These are phyloP conservation scores for Crataegus laevigata DNA, from an alignment of 306 rosid genomes.

Conservation along the genomic window DNA sequence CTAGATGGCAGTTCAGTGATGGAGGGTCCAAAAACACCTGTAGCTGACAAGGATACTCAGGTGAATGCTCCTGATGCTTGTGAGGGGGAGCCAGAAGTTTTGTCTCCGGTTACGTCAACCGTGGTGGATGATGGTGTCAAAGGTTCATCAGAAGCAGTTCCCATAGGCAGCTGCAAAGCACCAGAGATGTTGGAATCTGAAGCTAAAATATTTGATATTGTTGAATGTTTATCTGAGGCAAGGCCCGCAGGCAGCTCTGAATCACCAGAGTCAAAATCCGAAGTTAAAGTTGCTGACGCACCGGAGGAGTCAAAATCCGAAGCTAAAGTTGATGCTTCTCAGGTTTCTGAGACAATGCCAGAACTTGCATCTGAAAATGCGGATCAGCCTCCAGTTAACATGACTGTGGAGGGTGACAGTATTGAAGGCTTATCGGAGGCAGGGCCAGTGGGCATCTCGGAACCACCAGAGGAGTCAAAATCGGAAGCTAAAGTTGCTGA, in stretches of 20 bases:
- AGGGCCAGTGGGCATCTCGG: not conserved
- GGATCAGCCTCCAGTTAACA: conserved; percentile 12
- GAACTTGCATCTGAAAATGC: not conserved
- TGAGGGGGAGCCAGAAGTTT: not conserved
- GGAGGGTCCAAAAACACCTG: conserved; percentile 18
- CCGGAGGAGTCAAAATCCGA: conserved; percentile 6
- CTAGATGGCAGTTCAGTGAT: conserved; percentile 1
- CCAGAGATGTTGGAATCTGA: conserved; percentile 11
- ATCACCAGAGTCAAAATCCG: conserved; percentile 7
- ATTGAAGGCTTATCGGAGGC: not conserved
- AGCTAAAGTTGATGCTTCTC: conserved; percentile 15
- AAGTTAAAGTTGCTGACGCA: conserved; percentile 11
- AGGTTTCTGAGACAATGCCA: conserved; percentile 1
- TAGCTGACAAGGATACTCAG: conserved; percentile 12
- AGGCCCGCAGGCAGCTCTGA: not conserved
- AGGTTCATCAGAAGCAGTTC: not conserved
- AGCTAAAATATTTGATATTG: not conserved
- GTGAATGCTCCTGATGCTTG: not conserved
- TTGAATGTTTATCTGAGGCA: not conserved
- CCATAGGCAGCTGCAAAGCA: not conserved
- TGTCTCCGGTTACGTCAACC: not conserved
- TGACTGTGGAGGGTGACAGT: not conserved
- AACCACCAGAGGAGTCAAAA: conserved; percentile 3
- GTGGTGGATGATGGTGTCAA: not conserved
- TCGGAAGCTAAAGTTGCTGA: conserved; percentile 10